Conservation (phyloP, 805 yeast species). For the Candida sakaeoensis region DNA sequence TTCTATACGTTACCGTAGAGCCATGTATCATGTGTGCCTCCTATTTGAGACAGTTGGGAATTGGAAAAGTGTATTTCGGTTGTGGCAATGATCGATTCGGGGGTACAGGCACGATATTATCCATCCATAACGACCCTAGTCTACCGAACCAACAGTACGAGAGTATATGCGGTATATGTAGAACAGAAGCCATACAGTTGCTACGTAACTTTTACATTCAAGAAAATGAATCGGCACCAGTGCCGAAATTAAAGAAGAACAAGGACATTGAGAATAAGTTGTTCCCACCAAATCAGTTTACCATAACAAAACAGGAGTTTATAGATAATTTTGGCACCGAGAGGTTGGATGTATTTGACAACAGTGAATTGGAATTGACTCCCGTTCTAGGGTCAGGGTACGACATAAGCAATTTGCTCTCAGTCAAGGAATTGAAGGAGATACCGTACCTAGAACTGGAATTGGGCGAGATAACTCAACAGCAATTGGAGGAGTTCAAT, state of each 20-base stretch:
- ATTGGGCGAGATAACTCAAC: slow-evolving; percentile 12
- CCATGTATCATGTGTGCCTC: slow-evolving; percentile 99
- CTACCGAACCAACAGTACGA: slow-evolving; percentile 34
- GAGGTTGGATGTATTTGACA: slow-evolving; percentile 14
- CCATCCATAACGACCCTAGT: slow-evolving; percentile 29
- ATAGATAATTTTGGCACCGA: slow-evolving; percentile 40
- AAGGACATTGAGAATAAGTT: slow-evolving; percentile 53
- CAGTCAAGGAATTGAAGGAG: slow-evolving; percentile 8
- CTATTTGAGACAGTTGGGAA: slow-evolving; percentile 76
- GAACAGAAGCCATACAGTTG: slow-evolving; percentile 80
- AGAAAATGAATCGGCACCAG: slow-evolving; percentile 84
- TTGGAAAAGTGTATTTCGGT: slow-evolving; percentile 76
- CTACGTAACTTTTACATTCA: slow-evolving; percentile 79
- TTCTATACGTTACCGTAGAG: slow-evolving; percentile 90
- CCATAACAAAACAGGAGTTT: slow-evolving; percentile 49
- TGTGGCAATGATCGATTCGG: slow-evolving; percentile 96
- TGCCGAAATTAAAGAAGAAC: slow-evolving; percentile 68
- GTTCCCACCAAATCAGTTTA: slow-evolving; percentile 56
- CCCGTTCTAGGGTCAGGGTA: slow-evolving; percentile 22
- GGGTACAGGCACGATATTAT: slow-evolving; percentile 86
- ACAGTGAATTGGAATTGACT: slow-evolving; percentile 20
- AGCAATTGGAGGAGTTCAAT: slow-evolving; percentile 20
- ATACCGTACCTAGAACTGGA: slow-evolving; percentile 15
- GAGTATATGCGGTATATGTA: slow-evolving; percentile 71
- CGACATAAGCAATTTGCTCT: slow-evolving; percentile 14